These are phyloP conservation scores for Acacia pycnantha DNA, from an alignment of 331 rosid species.

Conservation along the genomic window DNA sequence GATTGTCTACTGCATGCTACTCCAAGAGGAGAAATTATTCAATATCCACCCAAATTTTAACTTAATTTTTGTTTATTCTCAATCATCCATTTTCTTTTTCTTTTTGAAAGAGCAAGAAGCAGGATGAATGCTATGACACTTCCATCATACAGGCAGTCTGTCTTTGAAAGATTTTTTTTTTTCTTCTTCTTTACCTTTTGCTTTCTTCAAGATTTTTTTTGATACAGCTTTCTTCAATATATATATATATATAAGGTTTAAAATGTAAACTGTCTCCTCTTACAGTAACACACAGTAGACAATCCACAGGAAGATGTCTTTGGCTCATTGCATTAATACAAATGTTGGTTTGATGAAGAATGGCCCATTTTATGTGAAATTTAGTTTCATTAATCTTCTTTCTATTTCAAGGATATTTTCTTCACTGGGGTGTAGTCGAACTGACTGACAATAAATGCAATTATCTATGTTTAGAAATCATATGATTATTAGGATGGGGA, in stretches of 20 bases:
- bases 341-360: not conserved
- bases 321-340: not conserved
- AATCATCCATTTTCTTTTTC: not conserved
- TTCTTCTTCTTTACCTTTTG: not conserved
- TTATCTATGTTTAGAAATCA: slow-evolving; percentile 2
- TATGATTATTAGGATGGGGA: slow-evolving; percentile 3
- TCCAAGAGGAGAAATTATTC: not conserved
- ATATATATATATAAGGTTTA: not conserved
- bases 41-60: not conserved
- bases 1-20: not conserved
- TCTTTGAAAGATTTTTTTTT: not conserved
- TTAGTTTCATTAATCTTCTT: not conserved
- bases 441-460: not conserved
- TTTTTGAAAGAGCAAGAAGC: not conserved
- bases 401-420: not conserved
- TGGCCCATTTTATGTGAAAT: not conserved
- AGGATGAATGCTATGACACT: not conserved
- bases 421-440: not conserved
- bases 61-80: not conserved
- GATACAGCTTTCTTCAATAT: not conserved
- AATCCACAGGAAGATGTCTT: not conserved
- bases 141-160: not conserved
- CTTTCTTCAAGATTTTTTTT: not conserved
- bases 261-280: not conserved
- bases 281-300: not conserved